Percentiles rank a stretch among this genome's conserved stretches.
These are phyloP conservation scores for Ophidiomyces ophidiicola DNA, from an alignment of 2,329 filamentous ascomycete species.

Conservation along the genomic window DNA sequence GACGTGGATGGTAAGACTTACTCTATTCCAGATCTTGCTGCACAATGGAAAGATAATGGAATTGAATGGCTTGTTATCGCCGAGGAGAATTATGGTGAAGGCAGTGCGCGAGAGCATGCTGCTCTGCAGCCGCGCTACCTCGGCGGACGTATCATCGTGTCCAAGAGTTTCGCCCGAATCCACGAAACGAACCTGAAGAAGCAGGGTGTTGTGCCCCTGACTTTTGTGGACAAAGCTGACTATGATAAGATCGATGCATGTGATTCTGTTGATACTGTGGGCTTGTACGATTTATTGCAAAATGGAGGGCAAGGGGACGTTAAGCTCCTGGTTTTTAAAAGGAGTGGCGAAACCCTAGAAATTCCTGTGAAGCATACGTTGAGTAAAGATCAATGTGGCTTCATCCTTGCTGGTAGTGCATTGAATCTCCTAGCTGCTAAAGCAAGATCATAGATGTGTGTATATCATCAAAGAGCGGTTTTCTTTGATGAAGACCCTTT, in stretches of 20 bases:
- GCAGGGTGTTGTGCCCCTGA: constrained; percentile 90
- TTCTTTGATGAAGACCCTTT: not conserved
- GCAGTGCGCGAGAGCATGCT: constrained; percentile 77
- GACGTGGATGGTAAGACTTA: constrained; percentile 63
- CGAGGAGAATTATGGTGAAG: constrained; percentile 95
- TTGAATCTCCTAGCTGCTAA: constrained; percentile 73
- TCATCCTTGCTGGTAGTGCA: constrained; percentile 86
- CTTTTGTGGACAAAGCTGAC: constrained; percentile 75
- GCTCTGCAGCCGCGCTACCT: constrained; percentile 85
- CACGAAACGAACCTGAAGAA: constrained; percentile 96
- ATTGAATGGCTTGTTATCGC: constrained; percentile 87
- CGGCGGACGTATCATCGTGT: constrained; percentile 68
- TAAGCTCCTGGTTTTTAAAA: constrained; percentile 52
- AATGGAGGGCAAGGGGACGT: constrained; percentile 69
- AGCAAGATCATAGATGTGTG: constrained; percentile 19
- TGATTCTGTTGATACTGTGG: constrained; percentile 71
- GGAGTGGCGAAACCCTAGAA: constrained; percentile 51
- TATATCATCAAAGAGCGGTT: too few species aligned
- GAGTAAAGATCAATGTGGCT: constrained; percentile 78
- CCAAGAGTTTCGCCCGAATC: constrained; percentile 81
- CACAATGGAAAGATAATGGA: constrained; percentile 63
- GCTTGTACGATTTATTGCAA: constrained; percentile 67
- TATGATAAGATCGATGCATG: constrained; percentile 74
- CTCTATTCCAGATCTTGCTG: constrained; percentile 78
- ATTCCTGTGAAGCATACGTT: constrained; percentile 79